Percentiles rank a stretch among this genome's conserved stretches.
Conservation (phyloP, 2,329 filamentous ascomycete species). For the Colletotrichum limetticola region DNA sequence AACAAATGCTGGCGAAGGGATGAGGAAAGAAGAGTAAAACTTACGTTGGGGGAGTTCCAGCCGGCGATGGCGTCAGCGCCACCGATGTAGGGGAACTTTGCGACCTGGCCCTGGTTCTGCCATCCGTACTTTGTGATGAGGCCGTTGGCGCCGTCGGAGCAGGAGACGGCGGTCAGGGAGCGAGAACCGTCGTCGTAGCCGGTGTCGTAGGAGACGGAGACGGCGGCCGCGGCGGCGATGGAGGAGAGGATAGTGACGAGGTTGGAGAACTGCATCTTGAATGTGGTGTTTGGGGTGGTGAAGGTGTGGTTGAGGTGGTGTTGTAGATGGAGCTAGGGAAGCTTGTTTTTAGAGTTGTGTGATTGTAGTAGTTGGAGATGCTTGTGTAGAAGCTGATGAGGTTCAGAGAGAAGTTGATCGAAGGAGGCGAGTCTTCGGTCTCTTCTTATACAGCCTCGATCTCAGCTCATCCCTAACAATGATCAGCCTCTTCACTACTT, state of each 20-base stretch:
- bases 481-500: constrained; percentile 5
- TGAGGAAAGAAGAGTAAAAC: constrained; percentile 11
- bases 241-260: constrained; percentile 52
- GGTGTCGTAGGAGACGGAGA: constrained; percentile 74
- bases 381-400: constrained; percentile 19
- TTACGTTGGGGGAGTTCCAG: constrained; percentile 62
- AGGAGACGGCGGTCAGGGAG: constrained; percentile 67
- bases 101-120: constrained; percentile 62
- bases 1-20: background rate
- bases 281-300: constrained; percentile 45
- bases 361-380: constrained; percentile 4
- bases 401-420: background rate
- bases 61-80: constrained; percentile 61
- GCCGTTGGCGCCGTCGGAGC: constrained; percentile 76
- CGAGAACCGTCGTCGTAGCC: constrained; percentile 73
- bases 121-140: constrained; percentile 71
- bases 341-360: background rate
- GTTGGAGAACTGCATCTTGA: constrained; percentile 57
- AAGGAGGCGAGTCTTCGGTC: background rate
- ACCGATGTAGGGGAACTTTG: constrained; percentile 65
- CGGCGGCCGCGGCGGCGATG: constrained; percentile 49
- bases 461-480: background rate
- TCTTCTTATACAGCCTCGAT: constrained; percentile 23
- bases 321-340: background rate
- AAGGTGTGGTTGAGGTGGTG: constrained; percentile 36